Evolutionary conservation across 2,329 filamentous ascomycete species (phyloP), one percentile per base, ranked within the genome.

Genomic region (Aspergillus neoniger): DNA sequence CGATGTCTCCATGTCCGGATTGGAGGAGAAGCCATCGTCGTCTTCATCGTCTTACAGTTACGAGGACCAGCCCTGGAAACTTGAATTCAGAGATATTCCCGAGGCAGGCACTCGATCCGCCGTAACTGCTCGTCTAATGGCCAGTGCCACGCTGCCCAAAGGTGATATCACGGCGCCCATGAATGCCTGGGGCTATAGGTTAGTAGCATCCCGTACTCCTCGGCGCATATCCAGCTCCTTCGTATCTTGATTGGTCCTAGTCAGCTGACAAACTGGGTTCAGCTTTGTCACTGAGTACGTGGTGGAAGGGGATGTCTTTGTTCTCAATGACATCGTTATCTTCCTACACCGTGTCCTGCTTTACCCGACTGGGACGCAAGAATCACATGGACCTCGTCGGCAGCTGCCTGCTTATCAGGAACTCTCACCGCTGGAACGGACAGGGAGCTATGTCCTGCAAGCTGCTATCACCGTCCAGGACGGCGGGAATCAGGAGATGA

Each of bases 241-340:
- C n/a, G 28, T 25, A 49, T 59, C 52, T 60, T 65, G 59, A 58
- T 28, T 15, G 19, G 25, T 14, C 25, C 21, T 14, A 36, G 6
- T 9, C 21, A n/a, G 58, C 59, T 65, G 60, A 64, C 61, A 49
- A 53, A 60, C 12, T 23, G 47, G 2, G 38, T 30, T 28, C 61
- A 86, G 85, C 54, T 86, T 83, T 63, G 79, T 83, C 21, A 83
- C 81, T 5, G 84, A 87, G 66, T 86, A 85, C 67, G 74, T 85
- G 55, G 70, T 84, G 19, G 79, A 83, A 67, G 86, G 86, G 23
- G 80, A 86, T 67, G 80, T 81, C 58, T 85, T 88, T 65, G 80
- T 88, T 39, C 78, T 83, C 59, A 80, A 83, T 56, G 85, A 88
- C 67, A 80, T 85, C 57, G 76, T 85, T 49, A 73, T 88, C 52